These are phyloP conservation scores for Anethum foeniculum DNA, from an alignment of 140 eudicot genomes.

Conservation along the genomic window DNA sequence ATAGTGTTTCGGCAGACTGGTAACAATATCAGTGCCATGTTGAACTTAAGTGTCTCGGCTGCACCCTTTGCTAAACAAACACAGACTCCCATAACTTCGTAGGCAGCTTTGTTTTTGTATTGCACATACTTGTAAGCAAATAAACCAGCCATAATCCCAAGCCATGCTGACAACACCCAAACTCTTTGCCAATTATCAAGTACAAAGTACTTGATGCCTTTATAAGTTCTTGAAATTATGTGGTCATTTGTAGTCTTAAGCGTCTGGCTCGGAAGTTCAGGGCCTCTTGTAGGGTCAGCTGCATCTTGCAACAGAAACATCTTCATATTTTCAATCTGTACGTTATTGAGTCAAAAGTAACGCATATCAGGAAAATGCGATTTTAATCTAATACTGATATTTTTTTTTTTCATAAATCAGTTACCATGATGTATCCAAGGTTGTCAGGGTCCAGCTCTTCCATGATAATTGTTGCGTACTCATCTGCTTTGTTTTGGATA, in stretches of 20 bases:
- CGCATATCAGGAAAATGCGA: neutral
- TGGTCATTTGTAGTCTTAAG: slow-evolving; percentile 42
- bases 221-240: slow-evolving; percentile 36
- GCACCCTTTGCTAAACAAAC: slow-evolving; percentile 87
- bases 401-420: neutral
- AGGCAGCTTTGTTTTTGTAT: slow-evolving; percentile 42
- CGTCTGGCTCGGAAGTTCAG: slow-evolving; percentile 65
- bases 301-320: slow-evolving; percentile 68
- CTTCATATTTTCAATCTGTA: slow-evolving; percentile 74
- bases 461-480: slow-evolving; percentile 79
- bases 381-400: neutral
- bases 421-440: slow-evolving; percentile 69
- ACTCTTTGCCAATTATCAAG: slow-evolving; percentile 64
- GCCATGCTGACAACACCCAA: slow-evolving; percentile 83
- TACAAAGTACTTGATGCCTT: slow-evolving; percentile 46
- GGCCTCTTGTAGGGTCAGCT: slow-evolving; percentile 37
- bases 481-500: slow-evolving; percentile 66
- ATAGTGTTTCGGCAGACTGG: slow-evolving; percentile 87
- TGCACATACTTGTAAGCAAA: slow-evolving; percentile 65
- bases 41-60: slow-evolving; percentile 77
- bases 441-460: slow-evolving; percentile 70
- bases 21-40: slow-evolving; percentile 76
- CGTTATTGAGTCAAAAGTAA: neutral
- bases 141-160: slow-evolving; percentile 48
- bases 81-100: slow-evolving; percentile 57